Base-by-base conservation (phyloP, 768 basidiomycete genomes). In the Pulveroboletus sp. region DNA sequence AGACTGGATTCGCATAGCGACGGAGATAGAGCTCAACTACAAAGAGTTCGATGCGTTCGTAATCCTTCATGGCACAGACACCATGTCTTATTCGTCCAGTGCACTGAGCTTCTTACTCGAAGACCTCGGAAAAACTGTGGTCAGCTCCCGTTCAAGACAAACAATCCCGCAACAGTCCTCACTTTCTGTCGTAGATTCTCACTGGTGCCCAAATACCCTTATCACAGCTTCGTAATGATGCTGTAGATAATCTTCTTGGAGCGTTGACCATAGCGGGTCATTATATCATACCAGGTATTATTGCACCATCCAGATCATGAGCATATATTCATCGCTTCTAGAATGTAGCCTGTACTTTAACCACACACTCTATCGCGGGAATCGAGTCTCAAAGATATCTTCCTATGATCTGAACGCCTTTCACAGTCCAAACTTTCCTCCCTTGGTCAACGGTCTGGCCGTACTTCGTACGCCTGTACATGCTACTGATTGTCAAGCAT, bases 171-270 rank as follows among this genome's bases (percentile, higher is more conserved):
- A 8, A 39, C n/a, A 14, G 12, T 12, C 16, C 22, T 30, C 43
- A 20, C 35, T 38, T 9, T 24, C n/a, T 31, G 31, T 46, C 45
- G 11, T 43, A 92, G 90, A 91, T 95, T 50, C 58, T 94, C 26
- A 95, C 91, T 1, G 94, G 93, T 12, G 92, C 93, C 0, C 94
- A 96, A 71, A 95, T 97, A 30, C 91, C 94, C 13, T 72, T 93
- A 29, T 92, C 89, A 2, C 87, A 93, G 62, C 73, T 94, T 39
- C 80, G 92, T n/a, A 96, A 94, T 58, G 93, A 97, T 64, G 92
- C 93, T 8, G 83, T 93, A 6, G 94, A 95, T 57, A 97, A 96
- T 64, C 71, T 96, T 10, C 82, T 96, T 64, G 93, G 91, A 8
- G 88, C 91, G 4, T 71, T 97, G 29, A 83, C 86, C 14, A 85